Evolutionary conservation across 306 rosid species (phyloP).

Genomic region (Rubus parviflorus): DNA sequence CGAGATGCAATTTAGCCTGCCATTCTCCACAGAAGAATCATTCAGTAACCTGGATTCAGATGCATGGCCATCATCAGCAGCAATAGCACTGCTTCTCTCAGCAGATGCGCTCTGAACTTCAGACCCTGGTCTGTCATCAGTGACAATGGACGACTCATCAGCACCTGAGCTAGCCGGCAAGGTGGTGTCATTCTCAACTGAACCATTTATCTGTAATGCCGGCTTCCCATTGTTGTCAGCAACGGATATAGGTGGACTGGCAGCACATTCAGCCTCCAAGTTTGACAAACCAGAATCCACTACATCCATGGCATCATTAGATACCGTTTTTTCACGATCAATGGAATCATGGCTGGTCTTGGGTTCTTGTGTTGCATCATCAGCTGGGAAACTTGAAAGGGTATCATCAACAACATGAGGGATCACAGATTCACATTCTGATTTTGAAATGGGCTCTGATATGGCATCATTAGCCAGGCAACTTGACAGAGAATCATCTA

Average conservation of each 20-base stretch:
- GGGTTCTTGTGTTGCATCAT: conserved; percentile 22
- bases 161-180: conserved; percentile 4
- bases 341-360: conserved; percentile 6
- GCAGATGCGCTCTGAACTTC: conserved; percentile 29
- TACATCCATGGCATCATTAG: conserved; percentile 8
- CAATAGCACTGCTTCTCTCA: conserved; percentile 21
- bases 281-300: conserved; percentile 21
- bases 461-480: background rate
- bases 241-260: conserved; percentile 6
- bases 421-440: background rate
- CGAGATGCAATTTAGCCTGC: conserved; percentile 17
- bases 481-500: background rate
- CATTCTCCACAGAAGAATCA: conserved; percentile 6
- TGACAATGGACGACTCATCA: background rate
- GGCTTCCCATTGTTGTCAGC: conserved; percentile 3
- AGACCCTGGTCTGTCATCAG: conserved; percentile 23
- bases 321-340: conserved; percentile 23
- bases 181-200: conserved; percentile 14
- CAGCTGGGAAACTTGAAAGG: conserved; percentile 9
- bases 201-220: conserved; percentile 1
- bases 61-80: conserved; percentile 17
- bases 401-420: conserved; percentile 1
- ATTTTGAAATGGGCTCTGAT: conserved; percentile 3
- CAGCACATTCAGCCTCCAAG: conserved; percentile 20
- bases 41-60: conserved; percentile 26